Base-by-base conservation (phyloP, 176 grass and related monocot species). In the Cymbopogon citratus region DNA sequence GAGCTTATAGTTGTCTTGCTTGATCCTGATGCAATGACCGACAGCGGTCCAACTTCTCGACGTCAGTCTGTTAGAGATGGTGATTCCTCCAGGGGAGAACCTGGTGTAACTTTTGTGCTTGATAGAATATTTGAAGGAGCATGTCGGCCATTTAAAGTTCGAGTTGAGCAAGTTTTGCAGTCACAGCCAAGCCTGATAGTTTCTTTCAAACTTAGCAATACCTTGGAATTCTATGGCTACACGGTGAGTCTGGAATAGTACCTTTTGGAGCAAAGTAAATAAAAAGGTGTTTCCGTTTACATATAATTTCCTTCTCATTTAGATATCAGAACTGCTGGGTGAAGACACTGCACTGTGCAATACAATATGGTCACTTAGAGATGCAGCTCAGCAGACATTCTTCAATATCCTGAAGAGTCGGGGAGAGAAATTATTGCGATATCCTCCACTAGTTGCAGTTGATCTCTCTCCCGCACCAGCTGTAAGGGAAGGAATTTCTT, bases 91-190 rank as follows among this genome's bases (percentile, higher is more conserved):
- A 91, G 82, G 83, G 83, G 86, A 87, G 90, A 95, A 69, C 66
- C 83, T 69, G 92, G 87, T 69, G 77, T 93, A 65, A 91, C 90
- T 63, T 95, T 90, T 88, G 88, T 98, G 88, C 87, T 95, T 61
- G 91, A 95, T 90, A 92, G 96, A 91, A 90, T 98, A 90, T 98
- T 98, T 84, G 96, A 98, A 90, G 96, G 96, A 74, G 92, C 96
- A 75, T 98, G 96, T 48, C 85, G 96, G 78, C 96, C 96, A 56
- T 98, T 98, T 86, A 98, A 95, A 91, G 87, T 98, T 78, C 78
- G 96, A 87, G 96, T 98, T 62, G 96, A 98, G 46, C 96, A 98
- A 90, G 96, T 98, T 85, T 77, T 98, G 76, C 96, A 98, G 73
- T 95, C 96, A 77, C 96, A 98, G 46, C 92, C 90, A 89, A 93